Evolutionary conservation across 305 asterid species (phyloP).

Genomic region (Fraxinus sp.): DNA sequence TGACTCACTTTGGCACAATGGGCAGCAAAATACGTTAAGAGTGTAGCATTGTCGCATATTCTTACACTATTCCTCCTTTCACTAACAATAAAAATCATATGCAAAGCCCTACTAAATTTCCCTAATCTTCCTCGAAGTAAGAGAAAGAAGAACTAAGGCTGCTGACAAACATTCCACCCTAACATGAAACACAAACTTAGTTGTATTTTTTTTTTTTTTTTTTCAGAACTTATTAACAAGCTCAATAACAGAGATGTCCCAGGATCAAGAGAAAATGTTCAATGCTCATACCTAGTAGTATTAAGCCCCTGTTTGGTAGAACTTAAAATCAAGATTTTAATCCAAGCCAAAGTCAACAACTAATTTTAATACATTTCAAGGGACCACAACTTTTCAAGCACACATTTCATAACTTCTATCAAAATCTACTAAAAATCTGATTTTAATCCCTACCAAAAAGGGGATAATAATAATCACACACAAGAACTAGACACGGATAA

Average conservation of each 20-base stretch:
- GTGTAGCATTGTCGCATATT: not conserved
- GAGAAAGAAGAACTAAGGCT: not conserved
- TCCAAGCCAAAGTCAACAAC: not conserved
- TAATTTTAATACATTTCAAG: not conserved
- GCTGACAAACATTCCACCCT: not conserved
- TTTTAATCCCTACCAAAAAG: not conserved
- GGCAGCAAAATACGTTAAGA: not conserved
- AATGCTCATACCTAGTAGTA: not conserved
- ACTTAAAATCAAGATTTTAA: not conserved
- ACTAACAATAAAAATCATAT: not conserved
- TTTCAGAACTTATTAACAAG: not conserved
- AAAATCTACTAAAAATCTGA: not conserved
- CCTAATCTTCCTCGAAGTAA: not conserved
- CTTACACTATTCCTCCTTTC: not conserved
- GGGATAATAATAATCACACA: not conserved
- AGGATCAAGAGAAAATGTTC: not conserved
- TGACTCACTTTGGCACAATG: too few species aligned
- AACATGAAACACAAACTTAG: not conserved
- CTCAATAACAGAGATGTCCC: slow-evolving; percentile 18
- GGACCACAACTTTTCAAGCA: not conserved
- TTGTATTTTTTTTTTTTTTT: not conserved
- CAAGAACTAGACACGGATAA: not conserved
- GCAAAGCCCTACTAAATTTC: not conserved
- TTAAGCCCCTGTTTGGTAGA: not conserved
- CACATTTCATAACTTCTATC: not conserved